Base-by-base conservation (phyloP, 2,329 filamentous ascomycete genomes). In the Pestalotiopsis sp. region DNA sequence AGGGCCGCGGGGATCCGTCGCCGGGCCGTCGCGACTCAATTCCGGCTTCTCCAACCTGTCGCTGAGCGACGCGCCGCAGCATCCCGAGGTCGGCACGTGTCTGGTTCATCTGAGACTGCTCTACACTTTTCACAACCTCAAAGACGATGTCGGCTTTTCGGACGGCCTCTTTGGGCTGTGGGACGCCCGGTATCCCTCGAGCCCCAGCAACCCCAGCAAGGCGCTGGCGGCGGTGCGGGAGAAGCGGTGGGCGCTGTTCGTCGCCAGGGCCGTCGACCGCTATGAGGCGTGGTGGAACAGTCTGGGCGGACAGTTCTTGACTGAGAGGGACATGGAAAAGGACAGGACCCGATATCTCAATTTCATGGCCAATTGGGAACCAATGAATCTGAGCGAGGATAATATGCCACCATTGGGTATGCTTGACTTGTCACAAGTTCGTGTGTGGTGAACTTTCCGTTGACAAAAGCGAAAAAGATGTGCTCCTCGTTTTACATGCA, bases 231-330 rank as follows among this genome's bases (percentile, higher is more conserved):
- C 23, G 12, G n/a, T 65, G 31, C 38, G 62, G 17, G 62, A 65
- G 40, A 65, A 65, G 41, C 38, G 62, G 11, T 65, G 62, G 62
- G 62, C 62, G 3, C 20, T 65, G 2, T 65, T 49, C 14, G 41
- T 65, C 14, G 62, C 62, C 13, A 65, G 62, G 25, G 62, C 62
- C 14, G 38, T 65, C 11, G 62, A 65, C 49, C n/a, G 62, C 20
- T 65, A 65, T 65, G 62, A 65, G 14, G 62, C 62, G 23, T 65
- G 62, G 62, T 65, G 62, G 62, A 49, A 65, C 41, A 65, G 38
- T 3, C 62, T 65, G 4, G 62, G 62, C 62, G 40, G 62, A 4
- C 62, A 65, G 41, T 65, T 52, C 23, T 31, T 65, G 38, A 65
- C 62, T 0, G 62, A 65, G 41, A 65, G 62, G 62, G 62, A 65